Conservation (phyloP, 2,329 filamentous ascomycete genomes). For the Simplicillium aogashimaense region DNA sequence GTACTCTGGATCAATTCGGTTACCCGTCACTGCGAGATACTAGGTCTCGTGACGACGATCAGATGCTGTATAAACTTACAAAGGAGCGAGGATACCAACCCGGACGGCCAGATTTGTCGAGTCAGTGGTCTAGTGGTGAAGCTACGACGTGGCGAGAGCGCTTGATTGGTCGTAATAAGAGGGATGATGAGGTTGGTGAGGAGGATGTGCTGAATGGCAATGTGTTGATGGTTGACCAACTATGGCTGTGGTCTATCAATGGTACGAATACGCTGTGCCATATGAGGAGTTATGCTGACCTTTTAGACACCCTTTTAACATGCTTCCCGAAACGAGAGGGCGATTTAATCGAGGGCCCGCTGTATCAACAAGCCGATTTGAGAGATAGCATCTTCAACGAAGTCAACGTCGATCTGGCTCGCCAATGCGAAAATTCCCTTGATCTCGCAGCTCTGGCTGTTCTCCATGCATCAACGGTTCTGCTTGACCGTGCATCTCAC, state of each 20-base stretch:
- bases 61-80: slow-evolving; percentile 58
- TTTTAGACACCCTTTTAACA: slow-evolving; percentile 36
- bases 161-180: slow-evolving; percentile 8
- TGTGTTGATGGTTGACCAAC: slow-evolving; percentile 56
- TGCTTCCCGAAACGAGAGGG: slow-evolving; percentile 48
- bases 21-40: slow-evolving; percentile 54
- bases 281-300: background rate
- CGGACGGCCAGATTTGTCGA: slow-evolving; percentile 14
- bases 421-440: slow-evolving; percentile 49
- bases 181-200: slow-evolving; percentile 12
- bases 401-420: slow-evolving; percentile 53
- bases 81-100: slow-evolving; percentile 28
- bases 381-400: slow-evolving; percentile 57
- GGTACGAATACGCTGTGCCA: no score
- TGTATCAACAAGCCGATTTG: slow-evolving; percentile 51
- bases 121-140: slow-evolving; percentile 18
- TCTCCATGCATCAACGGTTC: slow-evolving; percentile 50
- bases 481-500: slow-evolving; percentile 49
- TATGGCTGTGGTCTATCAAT: slow-evolving; percentile 53
- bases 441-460: slow-evolving; percentile 54
- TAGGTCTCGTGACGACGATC: slow-evolving; percentile 50
- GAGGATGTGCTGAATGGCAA: slow-evolving; percentile 40
- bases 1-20: slow-evolving; percentile 54
- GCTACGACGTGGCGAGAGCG: slow-evolving; percentile 18
- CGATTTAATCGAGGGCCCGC: slow-evolving; percentile 40